Evolutionary conservation across 2,329 filamentous ascomycete genomes (phyloP), one percentile per base, ranked within the genome.

Genomic region (Colletotrichum sansevieriae): DNA sequence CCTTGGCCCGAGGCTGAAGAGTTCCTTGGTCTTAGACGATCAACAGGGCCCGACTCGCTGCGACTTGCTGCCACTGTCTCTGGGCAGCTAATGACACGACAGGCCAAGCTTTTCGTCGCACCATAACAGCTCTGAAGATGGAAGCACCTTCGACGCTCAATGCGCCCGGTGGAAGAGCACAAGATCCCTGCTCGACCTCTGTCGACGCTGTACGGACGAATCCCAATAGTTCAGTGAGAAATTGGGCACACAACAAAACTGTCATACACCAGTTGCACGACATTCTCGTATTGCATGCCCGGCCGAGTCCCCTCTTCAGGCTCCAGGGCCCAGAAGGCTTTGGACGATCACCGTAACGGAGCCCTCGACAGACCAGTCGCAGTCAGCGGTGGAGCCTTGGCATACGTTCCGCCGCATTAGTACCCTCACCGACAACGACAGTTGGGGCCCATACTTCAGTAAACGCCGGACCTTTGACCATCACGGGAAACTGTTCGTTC

Each of bases 341-440:
- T 56, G 41, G 65, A 56, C 41, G 62, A 68, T 68, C 65, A 55
- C 35, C 62, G 56, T 49, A 39, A 39, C 18, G 25, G 44, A 33
- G n/a, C 39, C 47, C 41, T 39, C 29, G 8, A 51, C n/a, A 22
- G 41, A 29, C 65, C 65, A 65, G 55, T 61, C 41, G 37, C 55
- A 51, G 49, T 22, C 0, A 55, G 41, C 25, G 35, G n/a, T 22
- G 4, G 41, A 35, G 49, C 41, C 65, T 65, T 60, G 65, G 62
- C 62, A 65, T 41, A 65, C 65, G 62, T 68, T 35, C 65, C 25
- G 43, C 37, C 49, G 55, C 65, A 68, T 65, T 39, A 60, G 61
- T 39, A 65, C 39, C 25, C 7, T 60, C 52, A 37, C 44, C 54
- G 39, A 58, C 12, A 22, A 55, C 18, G 46, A 41, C 25, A 56